Evolutionary conservation across 306 rosid genomes (phyloP), one percentile per base, ranked within the genome.

Genomic region (Benincasa hispida): DNA sequence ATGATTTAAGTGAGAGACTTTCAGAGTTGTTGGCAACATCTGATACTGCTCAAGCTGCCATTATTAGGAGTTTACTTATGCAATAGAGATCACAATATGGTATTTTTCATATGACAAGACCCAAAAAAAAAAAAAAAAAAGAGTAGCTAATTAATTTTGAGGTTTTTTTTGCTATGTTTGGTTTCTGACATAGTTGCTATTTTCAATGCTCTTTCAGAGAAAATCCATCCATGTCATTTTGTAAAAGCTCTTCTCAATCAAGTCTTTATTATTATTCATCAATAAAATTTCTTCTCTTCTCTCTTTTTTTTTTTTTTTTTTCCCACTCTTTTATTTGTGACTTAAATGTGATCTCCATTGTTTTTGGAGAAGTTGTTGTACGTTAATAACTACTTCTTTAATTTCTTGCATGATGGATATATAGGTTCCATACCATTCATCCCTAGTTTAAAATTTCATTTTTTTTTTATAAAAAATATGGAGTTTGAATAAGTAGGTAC

Each of bases 21-120:
- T 85, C 97, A 19, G 93, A 88, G 91, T 85, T 93, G 2, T 81
- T 93, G 85, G 93, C 88, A 5, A 88, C 95, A 15, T 85, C 91
- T 8, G 98, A 93, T 82, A 81, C 88, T 24, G 98, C 95, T 72
- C 98, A 93, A 82, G 98, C 98, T 76, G 98, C 91, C 24, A 85
- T 93, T 8, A 93, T 93, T 80, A 89, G 98, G 84, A 93, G 82
- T 53, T 87, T 93, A 76, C 92, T 93, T 37, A 74, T 77, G 87
- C 91, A 91, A 83, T 93, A 89, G 80, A 80, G 21, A 17, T 17
- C 50, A 45, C 11, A 17, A 18, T 41, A n/a, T 17, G 17, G 15
- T 45, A 45, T 45, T 45, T 41, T 12, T 11, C 17, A 10, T 45
- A 45, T 45, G 10, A 24, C 5, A 57, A 24, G 5, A 12, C 2